Evolutionary conservation across 257 asterid genomes (phyloP).

Genomic region (Prunella vulgaris): DNA sequence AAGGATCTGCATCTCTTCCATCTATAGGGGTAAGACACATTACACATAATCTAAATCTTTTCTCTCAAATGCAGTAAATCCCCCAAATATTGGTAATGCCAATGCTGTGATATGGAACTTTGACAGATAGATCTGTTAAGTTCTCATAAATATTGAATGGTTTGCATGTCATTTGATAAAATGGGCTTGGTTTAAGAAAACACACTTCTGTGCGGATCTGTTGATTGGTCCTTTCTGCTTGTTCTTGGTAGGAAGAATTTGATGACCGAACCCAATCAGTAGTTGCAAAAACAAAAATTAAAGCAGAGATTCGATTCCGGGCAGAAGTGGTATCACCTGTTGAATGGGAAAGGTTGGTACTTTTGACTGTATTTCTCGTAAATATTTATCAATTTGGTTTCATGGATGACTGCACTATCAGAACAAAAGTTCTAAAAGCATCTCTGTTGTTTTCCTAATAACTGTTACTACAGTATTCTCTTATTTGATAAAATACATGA

Average conservation of each 20-base stretch:
- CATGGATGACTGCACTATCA: constrained; percentile 11
- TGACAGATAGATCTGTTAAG: background rate
- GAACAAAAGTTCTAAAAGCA: background rate
- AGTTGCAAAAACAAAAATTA: constrained; percentile 78
- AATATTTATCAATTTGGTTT: background rate
- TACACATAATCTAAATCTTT: background rate
- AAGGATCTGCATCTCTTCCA: constrained; percentile 75
- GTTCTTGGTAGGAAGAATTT: constrained; percentile 70
- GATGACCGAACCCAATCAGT: constrained; percentile 69
- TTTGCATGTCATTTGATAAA: background rate
- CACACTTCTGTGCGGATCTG: background rate
- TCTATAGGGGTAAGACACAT: constrained; percentile 70
- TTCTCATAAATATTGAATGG: background rate
- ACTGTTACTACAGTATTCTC: background rate
- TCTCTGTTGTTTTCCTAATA: background rate
- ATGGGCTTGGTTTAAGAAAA: background rate
- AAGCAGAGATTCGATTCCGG: constrained; percentile 90
- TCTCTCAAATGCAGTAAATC: background rate
- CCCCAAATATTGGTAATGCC: background rate
- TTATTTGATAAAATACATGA: background rate
- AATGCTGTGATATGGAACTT: background rate
- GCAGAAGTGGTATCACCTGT: constrained; percentile 78
- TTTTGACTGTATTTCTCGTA: background rate
- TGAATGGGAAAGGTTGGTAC: constrained; percentile 91
- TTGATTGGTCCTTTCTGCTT: constrained; percentile 23